These are phyloP conservation scores for Pythium periplocum DNA, from an alignment of 352 stramenopile genomes.

Conservation along the genomic window DNA sequence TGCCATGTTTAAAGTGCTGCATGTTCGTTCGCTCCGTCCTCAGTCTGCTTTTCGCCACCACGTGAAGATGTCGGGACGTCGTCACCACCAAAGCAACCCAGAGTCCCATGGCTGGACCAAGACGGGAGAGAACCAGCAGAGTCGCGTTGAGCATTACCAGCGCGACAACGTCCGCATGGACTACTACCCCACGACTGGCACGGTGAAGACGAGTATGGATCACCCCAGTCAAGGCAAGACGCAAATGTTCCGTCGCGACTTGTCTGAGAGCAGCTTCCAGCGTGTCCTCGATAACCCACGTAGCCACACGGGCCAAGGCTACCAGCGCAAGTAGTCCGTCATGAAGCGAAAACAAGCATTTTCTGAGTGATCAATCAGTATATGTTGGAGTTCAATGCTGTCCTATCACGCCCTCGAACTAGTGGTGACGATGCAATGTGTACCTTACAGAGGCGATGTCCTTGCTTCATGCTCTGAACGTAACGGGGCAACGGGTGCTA, in stretches of 20 bases:
- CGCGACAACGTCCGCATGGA: slow-evolving; percentile 22
- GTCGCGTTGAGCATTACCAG: slow-evolving; percentile 20
- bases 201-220: slow-evolving; percentile 19
- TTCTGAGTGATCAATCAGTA: no score
- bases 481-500: no score
- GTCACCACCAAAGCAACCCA: slow-evolving; percentile 15
- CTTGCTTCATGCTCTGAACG: no score
- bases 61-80: background rate
- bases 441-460: no score
- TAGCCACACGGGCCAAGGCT: slow-evolving; percentile 18
- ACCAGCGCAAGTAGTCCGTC: slow-evolving; percentile 9
- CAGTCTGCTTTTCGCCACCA: no score
- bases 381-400: no score
- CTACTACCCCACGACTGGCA: slow-evolving; percentile 23
- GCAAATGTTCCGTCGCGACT: slow-evolving; percentile 19
- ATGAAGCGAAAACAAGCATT: background rate
- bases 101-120: slow-evolving; percentile 21
- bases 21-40: no score
- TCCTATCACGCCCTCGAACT: background rate
- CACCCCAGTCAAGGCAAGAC: slow-evolving; percentile 21
- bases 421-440: background rate
- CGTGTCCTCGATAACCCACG: slow-evolving; percentile 19
- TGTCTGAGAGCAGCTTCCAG: slow-evolving; percentile 16
- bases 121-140: slow-evolving; percentile 16
- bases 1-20: no score